Base-by-base conservation (phyloP, 345 rosid genomes). In the Gossypium mustelinum region DNA sequence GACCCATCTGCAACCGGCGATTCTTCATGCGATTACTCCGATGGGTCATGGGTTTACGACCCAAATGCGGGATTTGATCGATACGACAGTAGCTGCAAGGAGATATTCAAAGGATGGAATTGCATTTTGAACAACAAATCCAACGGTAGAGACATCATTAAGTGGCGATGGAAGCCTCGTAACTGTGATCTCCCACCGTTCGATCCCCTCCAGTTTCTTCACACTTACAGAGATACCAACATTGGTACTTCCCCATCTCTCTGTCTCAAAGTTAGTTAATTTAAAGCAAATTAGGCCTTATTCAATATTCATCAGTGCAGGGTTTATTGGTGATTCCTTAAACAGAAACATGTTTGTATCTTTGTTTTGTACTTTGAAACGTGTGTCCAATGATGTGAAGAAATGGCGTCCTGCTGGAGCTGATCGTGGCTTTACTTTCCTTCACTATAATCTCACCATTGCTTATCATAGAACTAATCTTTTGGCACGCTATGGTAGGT, bases 361-460 rank as follows among this genome's bases (percentile, higher is more conserved):
- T 24, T 84, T 95, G 2, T 91, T 90, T 77, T 95, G 99, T 80
- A 80, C 86, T 58, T 85, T 95, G 63, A 91, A 80, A 86, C 81
- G 78, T 7, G 95, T 77, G 65, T 79, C 86, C 0, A 69, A 82
- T 77, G 93, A 87, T 25, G 77, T 93, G 75, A 93, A 89, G 82
- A 95, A 95, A 85, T 95, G 98, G 99, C 89, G 99, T 1, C 98
- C 97, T 9, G 93, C 79, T 0, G 92, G 94, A 76, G 97, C 98
- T 3, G 98, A 95, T 84, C 93, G 98, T 22, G 99, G 98, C n/a
- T 93, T 89, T 77, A 93, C 96, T 0, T 93, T 91, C 84, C 80
- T 86, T 80, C 81, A 34, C 6, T 89, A 91, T 76, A 95, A 95
- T 82, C 87, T 95, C 17, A 95, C 97, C 18, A 85, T 95, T 80